phyloP scores from a whole-genome alignment of 139 green algal genomes.

The Chlamydomonas sphaeroides region DNA sequence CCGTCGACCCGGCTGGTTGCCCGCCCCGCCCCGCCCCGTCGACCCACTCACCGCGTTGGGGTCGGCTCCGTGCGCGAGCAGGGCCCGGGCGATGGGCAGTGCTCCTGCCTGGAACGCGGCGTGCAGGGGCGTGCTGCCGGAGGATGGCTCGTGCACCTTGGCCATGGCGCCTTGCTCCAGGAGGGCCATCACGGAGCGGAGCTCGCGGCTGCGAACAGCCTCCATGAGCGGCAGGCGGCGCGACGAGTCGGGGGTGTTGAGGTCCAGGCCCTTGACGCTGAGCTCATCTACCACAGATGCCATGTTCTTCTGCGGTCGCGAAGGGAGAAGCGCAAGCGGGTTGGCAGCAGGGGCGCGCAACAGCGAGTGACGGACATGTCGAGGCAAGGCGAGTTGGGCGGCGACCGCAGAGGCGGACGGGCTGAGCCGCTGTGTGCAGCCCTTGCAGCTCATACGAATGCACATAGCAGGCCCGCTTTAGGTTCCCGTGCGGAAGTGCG shows the following conservation, averaged over 20 bases:
- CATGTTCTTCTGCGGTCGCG: conserved; percentile 17
- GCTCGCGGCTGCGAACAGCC: conserved; percentile 30
- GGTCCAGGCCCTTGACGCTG: conserved; percentile 15
- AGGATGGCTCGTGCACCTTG: conserved; percentile 31
- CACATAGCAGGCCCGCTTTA: neutral
- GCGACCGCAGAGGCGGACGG: neutral
- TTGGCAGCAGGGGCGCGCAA: neutral
- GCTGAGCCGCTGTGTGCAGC: too few species aligned
- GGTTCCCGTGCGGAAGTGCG: neutral
- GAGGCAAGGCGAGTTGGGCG: neutral
- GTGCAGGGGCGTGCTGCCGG: conserved; percentile 11
- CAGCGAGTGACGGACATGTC: neutral
- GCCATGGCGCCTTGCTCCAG: conserved; percentile 33
- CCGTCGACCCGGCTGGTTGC: too few species aligned
- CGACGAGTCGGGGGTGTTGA: conserved; percentile 34
- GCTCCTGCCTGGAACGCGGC: conserved; percentile 26
- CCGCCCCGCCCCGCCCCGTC: too few species aligned
- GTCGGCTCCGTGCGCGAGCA: conserved; percentile 54
- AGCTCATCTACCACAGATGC: conserved; percentile 34
- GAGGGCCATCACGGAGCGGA: neutral
- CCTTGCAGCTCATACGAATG: neutral
- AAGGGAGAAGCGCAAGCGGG: neutral
- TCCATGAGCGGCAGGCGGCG: conserved; percentile 40
- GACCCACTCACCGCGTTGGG: conserved; percentile 1
- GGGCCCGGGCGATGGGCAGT: conserved; percentile 34